phyloP scores from a whole-genome alignment of 257 asterid genomes.

The Solanum medicagineum region DNA sequence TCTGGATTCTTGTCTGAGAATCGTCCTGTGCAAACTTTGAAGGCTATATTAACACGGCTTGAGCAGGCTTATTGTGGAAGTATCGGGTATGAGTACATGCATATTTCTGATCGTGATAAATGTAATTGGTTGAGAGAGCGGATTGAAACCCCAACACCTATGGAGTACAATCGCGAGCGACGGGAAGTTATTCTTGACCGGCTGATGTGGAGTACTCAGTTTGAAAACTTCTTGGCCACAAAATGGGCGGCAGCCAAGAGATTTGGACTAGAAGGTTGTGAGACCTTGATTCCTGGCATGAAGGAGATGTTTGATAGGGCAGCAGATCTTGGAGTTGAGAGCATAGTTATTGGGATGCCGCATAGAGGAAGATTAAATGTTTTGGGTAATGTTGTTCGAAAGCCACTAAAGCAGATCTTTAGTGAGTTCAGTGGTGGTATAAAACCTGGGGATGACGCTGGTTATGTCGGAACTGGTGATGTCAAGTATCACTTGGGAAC shows the following conservation, averaged over 20 bases:
- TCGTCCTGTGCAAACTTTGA: conserved; percentile 25
- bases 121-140: conserved; percentile 21
- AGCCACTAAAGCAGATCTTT: conserved; percentile 19
- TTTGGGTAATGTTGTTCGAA: conserved; percentile 16
- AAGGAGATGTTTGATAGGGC: conserved; percentile 23
- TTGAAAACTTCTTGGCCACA: conserved; percentile 24
- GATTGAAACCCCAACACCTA: conserved; percentile 17
- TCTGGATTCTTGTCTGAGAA: conserved; percentile 22
- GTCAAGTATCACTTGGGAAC: conserved; percentile 26
- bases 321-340: conserved; percentile 25
- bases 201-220: conserved; percentile 18
- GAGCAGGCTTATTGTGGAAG: conserved; percentile 24
- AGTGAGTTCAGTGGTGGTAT: conserved; percentile 20
- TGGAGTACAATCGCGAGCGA: conserved; percentile 13
- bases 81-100: conserved; percentile 25
- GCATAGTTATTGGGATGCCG: conserved; percentile 25
- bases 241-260: conserved; percentile 25
- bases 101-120: conserved; percentile 21
- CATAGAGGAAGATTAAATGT: conserved; percentile 25
- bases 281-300: conserved; percentile 27
- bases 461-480: conserved; percentile 18
- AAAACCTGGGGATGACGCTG: conserved; percentile 14
- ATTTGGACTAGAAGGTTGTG: conserved; percentile 25
- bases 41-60: conserved; percentile 13
- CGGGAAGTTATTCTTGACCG: conserved; percentile 23